Evolutionary conservation across 768 basidiomycete genomes (phyloP).

Genomic region (Cystobasidiopsis lactophilus): DNA sequence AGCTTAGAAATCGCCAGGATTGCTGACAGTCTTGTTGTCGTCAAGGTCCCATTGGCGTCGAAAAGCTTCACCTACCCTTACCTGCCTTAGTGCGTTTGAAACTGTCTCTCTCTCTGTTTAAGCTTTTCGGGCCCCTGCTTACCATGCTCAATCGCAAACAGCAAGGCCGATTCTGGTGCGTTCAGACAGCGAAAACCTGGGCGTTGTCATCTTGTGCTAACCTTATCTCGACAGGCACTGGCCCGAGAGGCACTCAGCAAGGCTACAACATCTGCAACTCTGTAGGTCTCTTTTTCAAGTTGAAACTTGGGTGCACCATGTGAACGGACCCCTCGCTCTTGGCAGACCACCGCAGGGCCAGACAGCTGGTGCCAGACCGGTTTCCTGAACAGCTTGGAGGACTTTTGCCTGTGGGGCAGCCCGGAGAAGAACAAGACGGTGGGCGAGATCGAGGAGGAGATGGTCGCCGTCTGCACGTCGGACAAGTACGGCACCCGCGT

Average conservation of each 20-base stretch:
- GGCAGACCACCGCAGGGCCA: constrained; percentile 14
- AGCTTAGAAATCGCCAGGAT: not conserved
- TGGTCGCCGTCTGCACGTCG: constrained; percentile 24
- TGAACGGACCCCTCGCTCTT: no score
- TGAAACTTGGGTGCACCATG: no score
- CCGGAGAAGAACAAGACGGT: constrained; percentile 11
- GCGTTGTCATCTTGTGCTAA: no score
- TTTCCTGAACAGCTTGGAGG: constrained; percentile 17
- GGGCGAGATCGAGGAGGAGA: constrained; percentile 17
- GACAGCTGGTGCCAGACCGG: constrained; percentile 20
- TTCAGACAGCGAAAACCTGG: constrained; percentile 5
- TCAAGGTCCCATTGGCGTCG: not conserved
- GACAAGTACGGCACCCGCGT: constrained; percentile 44
- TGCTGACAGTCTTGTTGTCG: not conserved
- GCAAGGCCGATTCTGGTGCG: not conserved
- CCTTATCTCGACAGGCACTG: no score
- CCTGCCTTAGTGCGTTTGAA: not conserved
- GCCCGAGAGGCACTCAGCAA: constrained; percentile 9
- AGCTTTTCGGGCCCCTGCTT: no score
- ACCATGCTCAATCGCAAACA: not conserved
- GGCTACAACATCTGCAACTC: constrained; percentile 12
- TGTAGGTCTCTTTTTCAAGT: constrained; percentile 32
- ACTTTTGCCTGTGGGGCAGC: constrained; percentile 12
- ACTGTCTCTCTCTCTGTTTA: no score
- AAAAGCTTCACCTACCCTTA: not conserved